Evolutionary conservation across 306 rosid genomes (phyloP).

Genomic region (Abrus precatorius): DNA sequence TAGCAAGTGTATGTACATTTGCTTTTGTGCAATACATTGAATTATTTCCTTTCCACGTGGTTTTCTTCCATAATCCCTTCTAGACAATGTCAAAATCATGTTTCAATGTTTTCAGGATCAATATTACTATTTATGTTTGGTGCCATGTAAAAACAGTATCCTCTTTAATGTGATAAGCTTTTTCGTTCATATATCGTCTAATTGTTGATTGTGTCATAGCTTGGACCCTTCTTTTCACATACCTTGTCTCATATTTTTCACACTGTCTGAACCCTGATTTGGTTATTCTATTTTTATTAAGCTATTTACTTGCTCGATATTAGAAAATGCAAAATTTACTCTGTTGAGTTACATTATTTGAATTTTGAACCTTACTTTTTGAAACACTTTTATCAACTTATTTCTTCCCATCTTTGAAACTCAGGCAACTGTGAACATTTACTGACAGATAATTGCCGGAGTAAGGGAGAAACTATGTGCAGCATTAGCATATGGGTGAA

Average conservation of each 20-base stretch:
- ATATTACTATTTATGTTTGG: slow-evolving; percentile 41
- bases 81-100: slow-evolving; percentile 46
- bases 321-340: not conserved
- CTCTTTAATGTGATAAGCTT: slow-evolving; percentile 25
- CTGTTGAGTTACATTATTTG: slow-evolving; percentile 23
- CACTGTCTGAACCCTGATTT: not conserved
- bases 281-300: not conserved
- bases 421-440: slow-evolving; percentile 42
- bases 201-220: slow-evolving; percentile 20
- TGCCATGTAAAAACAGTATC: slow-evolving; percentile 2
- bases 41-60: slow-evolving; percentile 45
- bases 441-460: slow-evolving; percentile 36
- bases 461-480: slow-evolving; percentile 16
- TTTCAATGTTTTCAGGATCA: slow-evolving; percentile 38
- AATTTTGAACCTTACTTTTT: slow-evolving; percentile 7
- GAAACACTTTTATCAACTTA: not conserved
- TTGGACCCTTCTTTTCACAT: slow-evolving; percentile 18
- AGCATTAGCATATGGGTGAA: slow-evolving; percentile 41
- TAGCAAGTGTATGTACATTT: slow-evolving; percentile 7
- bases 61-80: slow-evolving; percentile 36
- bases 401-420: slow-evolving; percentile 5
- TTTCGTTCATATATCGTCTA: slow-evolving; percentile 24
- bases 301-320: slow-evolving; percentile 19
- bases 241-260: slow-evolving; percentile 18
- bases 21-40: slow-evolving; percentile 42